Conservation (phyloP, 257 asterid genomes). For the Plantago major region DNA sequence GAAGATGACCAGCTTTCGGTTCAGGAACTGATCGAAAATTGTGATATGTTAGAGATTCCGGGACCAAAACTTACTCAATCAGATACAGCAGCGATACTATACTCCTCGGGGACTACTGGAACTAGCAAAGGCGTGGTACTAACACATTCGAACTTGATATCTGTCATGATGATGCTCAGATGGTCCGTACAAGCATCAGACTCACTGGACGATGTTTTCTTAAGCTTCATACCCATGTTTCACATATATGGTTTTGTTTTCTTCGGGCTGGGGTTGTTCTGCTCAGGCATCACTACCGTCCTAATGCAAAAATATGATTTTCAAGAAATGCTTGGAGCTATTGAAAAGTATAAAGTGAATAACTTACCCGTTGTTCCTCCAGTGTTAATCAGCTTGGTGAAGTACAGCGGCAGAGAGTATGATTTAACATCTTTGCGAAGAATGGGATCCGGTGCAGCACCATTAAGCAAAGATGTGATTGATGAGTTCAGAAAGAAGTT, state of each 20-base stretch:
- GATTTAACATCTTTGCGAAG: constrained; percentile 57
- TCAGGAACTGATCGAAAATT: constrained; percentile 56
- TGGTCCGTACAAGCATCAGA: constrained; percentile 46
- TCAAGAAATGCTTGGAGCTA: constrained; percentile 54
- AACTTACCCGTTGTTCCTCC: constrained; percentile 86
- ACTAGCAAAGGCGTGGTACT: constrained; percentile 75
- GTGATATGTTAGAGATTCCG: constrained; percentile 48
- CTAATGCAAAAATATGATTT: constrained; percentile 58
- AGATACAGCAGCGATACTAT: constrained; percentile 63
- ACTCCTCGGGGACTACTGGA: constrained; percentile 86
- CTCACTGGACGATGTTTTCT: constrained; percentile 45
- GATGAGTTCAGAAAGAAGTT: constrained; percentile 51
- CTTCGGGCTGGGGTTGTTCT: constrained; percentile 59
- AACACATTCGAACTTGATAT: constrained; percentile 60
- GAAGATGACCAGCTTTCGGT: constrained; percentile 35
- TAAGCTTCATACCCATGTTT: constrained; percentile 76
- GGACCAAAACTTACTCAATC: constrained; percentile 34
- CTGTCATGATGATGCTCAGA: constrained; percentile 40
- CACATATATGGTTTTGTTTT: constrained; percentile 73
- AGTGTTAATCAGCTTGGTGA: constrained; percentile 61
- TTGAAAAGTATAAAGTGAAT: constrained; percentile 45
- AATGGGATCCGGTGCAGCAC: constrained; percentile 82
- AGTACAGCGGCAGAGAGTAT: constrained; percentile 35
- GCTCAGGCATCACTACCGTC: constrained; percentile 54
- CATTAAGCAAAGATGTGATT: constrained; percentile 58